A percentile compares a stretch with the other conserved stretches of the same genome.
Evolutionary conservation across 768 basidiomycete species (phyloP).

Genomic region (Leucocoprinus sp.): DNA sequence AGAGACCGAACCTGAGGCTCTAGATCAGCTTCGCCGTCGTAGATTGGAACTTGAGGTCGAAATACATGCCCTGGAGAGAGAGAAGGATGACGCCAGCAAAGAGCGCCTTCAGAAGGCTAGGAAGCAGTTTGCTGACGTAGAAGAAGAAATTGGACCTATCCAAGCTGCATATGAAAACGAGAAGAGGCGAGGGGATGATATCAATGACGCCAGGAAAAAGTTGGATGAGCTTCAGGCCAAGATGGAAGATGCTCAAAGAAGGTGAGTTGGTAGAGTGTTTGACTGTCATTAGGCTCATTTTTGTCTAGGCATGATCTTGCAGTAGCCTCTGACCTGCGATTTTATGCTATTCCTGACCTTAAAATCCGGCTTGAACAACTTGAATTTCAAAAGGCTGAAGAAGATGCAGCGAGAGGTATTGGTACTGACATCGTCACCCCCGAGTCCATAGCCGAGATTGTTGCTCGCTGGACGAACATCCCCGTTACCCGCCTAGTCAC

Average conservation of each 20-base stretch:
- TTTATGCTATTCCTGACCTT: slow-evolving; percentile 87
- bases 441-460: slow-evolving; percentile 91
- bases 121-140: slow-evolving; percentile 75
- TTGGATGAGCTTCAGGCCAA: slow-evolving; percentile 91
- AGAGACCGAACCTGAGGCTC: slow-evolving; percentile 89
- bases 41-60: slow-evolving; percentile 92
- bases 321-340: slow-evolving; percentile 81
- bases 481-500: slow-evolving; percentile 82
- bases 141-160: slow-evolving; percentile 77
- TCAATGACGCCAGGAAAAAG: slow-evolving; percentile 64
- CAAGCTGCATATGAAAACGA: slow-evolving; percentile 83
- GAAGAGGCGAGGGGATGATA: slow-evolving; percentile 74
- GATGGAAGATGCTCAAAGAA: slow-evolving; percentile 86
- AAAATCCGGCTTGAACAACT: slow-evolving; percentile 62
- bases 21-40: slow-evolving; percentile 83
- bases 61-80: slow-evolving; percentile 88
- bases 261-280: slow-evolving; percentile 30
- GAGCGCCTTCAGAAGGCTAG: slow-evolving; percentile 68
- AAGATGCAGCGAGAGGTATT: slow-evolving; percentile 50
- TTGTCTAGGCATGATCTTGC: slow-evolving; percentile 54
- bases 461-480: slow-evolving; percentile 88
- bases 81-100: slow-evolving; percentile 84
- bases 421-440: slow-evolving; percentile 69
- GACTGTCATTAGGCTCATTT: not conserved
- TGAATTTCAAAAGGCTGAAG: slow-evolving; percentile 63